A percentile compares a stretch with the other conserved stretches of the same genome.
Conservation (phyloP, 2,329 filamentous ascomycete species). For the Thermothelomyces thermophilus region DNA sequence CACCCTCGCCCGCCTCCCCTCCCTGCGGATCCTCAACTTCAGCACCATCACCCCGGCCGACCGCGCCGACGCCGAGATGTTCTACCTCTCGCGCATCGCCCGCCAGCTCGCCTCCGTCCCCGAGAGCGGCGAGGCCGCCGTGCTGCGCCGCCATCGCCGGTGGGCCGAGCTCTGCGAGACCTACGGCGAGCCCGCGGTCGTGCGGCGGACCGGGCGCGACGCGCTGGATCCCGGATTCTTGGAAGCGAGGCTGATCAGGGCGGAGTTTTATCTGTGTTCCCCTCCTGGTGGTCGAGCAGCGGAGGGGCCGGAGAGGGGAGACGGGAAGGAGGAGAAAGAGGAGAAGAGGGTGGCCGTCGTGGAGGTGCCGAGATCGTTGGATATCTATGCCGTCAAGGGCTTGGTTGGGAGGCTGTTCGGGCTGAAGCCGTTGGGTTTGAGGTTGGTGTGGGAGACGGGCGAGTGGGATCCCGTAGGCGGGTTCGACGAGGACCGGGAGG, state of each 20-base stretch:
- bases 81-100: conserved; percentile 80
- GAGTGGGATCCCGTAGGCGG: conserved; percentile 76
- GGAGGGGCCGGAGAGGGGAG: not conserved
- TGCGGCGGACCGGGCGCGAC: conserved; percentile 36
- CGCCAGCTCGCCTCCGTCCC: conserved; percentile 59
- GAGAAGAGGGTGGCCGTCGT: conserved; percentile 29
- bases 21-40: conserved; percentile 66
- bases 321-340: not conserved
- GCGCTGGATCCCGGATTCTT: conserved; percentile 71
- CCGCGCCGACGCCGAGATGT: conserved; percentile 82
- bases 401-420: conserved; percentile 66
- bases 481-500: conserved; percentile 46
- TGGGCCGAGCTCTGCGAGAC: conserved; percentile 67
- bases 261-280: conserved; percentile 45
- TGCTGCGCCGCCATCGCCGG: conserved; percentile 61
- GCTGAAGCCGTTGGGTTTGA: conserved; percentile 55
- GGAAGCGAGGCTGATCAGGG: conserved; percentile 67
- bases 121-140: conserved; percentile 39
- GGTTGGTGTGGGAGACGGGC: conserved; percentile 79
- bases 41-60: conserved; percentile 65
- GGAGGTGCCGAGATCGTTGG: conserved; percentile 66
- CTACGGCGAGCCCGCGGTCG: conserved; percentile 65
- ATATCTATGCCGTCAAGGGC: conserved; percentile 76
- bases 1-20: conserved; percentile 66
- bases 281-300: conserved; percentile 6